Base-by-base conservation (phyloP, 768 basidiomycete species). In the Amanita fuliginea region DNA sequence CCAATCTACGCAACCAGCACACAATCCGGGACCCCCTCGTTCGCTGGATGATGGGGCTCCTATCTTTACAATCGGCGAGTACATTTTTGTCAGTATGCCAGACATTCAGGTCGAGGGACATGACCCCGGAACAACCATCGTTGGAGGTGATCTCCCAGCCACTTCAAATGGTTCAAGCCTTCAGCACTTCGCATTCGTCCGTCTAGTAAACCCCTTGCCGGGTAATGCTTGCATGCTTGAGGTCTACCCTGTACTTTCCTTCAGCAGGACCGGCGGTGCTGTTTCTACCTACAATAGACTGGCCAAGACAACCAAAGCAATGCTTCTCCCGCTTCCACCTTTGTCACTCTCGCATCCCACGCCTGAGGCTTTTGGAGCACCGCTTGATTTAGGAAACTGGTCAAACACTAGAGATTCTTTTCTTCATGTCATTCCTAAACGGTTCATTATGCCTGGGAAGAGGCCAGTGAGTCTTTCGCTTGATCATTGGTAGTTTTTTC, bases 401-500 rank as follows among this genome's bases (percentile, higher is more conserved):
- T 21, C 40, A 41, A 35, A 3, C 19, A 6, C 1, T 40, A 40
- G 4, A 40, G 39, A 40, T 40, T 40, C 39, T 21, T 40, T 43
- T 26, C 42, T 26, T 43, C 24, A 43, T 43, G 42, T 43, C 42
- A 14, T 43, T 43, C 24, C 42, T 43, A 43, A 14, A 4, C 4
- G 22, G 2, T 18, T 40, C 1, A 40, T 10, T 30, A 43, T 43
- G 42, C 21, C 42, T 28, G 14, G 3, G 14, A 18, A n/a, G 11
- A 43, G 42, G 5, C 5, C 42, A 6, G 42, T 30, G 42, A 49
- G 51, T 52, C 35, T 14, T 49, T 46, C 36, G 6, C 46, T 45
- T 34, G 24, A 51, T 52, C 35, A 42, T 45, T 44, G 9, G 33
- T 47, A 33, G 24, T 52, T 52, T 54, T 44, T 46, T n/a, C n/a